Conservation (phyloP, 768 basidiomycete species). For the Tylopilus vinaceipallidus region DNA sequence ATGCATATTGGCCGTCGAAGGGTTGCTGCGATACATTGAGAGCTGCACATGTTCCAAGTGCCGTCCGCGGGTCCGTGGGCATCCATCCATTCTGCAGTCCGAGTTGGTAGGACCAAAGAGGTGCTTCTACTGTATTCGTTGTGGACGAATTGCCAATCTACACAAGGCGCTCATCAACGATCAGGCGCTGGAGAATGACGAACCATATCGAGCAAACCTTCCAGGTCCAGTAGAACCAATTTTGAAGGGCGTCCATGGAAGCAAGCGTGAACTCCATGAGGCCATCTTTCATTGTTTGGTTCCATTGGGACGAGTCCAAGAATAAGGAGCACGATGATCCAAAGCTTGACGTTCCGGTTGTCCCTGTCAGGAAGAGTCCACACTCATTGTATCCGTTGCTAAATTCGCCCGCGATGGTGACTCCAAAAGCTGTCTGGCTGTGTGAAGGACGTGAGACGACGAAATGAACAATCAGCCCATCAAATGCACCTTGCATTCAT, state of each 20-base stretch:
- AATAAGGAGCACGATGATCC: conserved; percentile 42
- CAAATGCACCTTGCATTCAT: conserved; percentile 44
- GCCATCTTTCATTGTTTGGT: conserved; percentile 48
- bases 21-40: conserved; percentile 42
- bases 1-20: conserved; percentile 53
- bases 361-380: conserved; percentile 47
- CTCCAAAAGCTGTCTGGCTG: conserved; percentile 57
- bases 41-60: conserved; percentile 62
- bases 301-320: conserved; percentile 52
- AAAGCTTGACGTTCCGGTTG: conserved; percentile 26
- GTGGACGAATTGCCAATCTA: conserved; percentile 58
- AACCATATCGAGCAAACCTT: conserved; percentile 40
- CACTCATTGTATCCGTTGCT: conserved; percentile 67
- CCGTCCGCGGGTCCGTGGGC: conserved; percentile 65
- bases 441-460: conserved; percentile 1
- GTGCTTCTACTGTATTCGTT: conserved; percentile 46
- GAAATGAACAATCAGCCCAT: not conserved
- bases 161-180: not conserved
- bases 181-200: not conserved
- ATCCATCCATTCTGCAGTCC: conserved; percentile 76
- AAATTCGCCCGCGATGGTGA: conserved; percentile 77
- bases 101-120: conserved; percentile 71
- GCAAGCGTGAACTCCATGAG: conserved; percentile 50
- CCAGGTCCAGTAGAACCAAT: conserved; percentile 83
- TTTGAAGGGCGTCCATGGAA: conserved; percentile 64